Evolutionary conservation across 192 early-diverging fungal genomes (phyloP).

Genomic region (Powellomyces hirtus): DNA sequence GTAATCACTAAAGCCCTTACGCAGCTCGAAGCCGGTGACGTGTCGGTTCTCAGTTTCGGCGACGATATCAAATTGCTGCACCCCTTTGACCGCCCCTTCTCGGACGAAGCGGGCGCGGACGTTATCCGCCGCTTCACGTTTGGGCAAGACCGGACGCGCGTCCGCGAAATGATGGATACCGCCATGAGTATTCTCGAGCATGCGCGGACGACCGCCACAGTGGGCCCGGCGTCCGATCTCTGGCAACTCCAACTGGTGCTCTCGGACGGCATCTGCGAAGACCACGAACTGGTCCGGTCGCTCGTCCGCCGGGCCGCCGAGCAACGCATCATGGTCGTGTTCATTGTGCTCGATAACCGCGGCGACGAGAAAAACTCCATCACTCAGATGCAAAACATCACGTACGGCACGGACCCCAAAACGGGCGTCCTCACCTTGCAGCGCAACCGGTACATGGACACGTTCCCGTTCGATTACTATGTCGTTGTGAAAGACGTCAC

Average conservation of each 20-base stretch:
- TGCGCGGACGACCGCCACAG: conserved; percentile 50
- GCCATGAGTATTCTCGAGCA: conserved; percentile 77
- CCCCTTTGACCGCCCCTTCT: conserved; percentile 91
- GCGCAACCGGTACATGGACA: conserved; percentile 85
- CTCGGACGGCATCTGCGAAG: conserved; percentile 96
- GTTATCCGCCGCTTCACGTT: conserved; percentile 92
- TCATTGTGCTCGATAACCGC: conserved; percentile 90
- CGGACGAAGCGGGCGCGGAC: conserved; percentile 83
- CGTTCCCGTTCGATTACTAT: conserved; percentile 98
- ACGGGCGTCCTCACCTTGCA: conserved; percentile 64
- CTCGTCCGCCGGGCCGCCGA: conserved; percentile 81
- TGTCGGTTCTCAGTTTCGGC: conserved; percentile 90
- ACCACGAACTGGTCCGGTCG: conserved; percentile 78
- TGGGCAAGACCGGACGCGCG: conserved; percentile 80
- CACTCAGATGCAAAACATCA: conserved; percentile 84
- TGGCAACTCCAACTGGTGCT: conserved; percentile 97
- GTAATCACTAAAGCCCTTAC: conserved; percentile 88
- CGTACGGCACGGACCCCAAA: conserved; percentile 52
- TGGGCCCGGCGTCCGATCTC: conserved; percentile 56
- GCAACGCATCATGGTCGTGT: conserved; percentile 92
- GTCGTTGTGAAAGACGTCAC: conserved; percentile 88
- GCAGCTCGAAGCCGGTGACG: conserved; percentile 93
- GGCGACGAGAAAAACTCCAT: conserved; percentile 75
- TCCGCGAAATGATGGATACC: conserved; percentile 81
- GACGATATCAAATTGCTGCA: conserved; percentile 83